phyloP scores from a whole-genome alignment of 805 yeast genomes.

The Priceomyces carsonii region DNA sequence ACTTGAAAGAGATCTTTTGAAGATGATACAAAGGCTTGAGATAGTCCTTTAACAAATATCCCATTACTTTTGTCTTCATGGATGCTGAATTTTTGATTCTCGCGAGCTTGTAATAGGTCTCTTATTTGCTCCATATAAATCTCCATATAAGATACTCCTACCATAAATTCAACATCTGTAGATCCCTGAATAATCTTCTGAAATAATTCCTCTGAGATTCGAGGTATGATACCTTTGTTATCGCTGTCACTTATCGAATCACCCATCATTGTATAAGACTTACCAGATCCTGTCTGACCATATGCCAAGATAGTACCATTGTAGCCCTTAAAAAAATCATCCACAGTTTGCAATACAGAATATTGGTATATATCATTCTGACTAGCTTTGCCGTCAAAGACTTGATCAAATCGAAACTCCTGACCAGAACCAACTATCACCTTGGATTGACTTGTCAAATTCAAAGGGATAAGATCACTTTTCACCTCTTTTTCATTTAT shows the following conservation, averaged over 20 bases:
- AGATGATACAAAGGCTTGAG: slow-evolving; percentile 58
- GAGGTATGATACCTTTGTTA: slow-evolving; percentile 64
- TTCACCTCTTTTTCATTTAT: slow-evolving; percentile 34
- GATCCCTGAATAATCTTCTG: slow-evolving; percentile 47
- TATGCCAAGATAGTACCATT: slow-evolving; percentile 77
- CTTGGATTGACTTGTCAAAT: background rate
- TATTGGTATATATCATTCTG: slow-evolving; percentile 63
- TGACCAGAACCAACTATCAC: background rate
- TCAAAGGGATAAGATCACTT: background rate
- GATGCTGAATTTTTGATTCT: slow-evolving; percentile 39
- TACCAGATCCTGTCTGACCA: slow-evolving; percentile 81
- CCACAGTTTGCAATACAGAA: slow-evolving; percentile 62
- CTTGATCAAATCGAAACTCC: slow-evolving; percentile 62
- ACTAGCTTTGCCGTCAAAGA: slow-evolving; percentile 50
- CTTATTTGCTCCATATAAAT: slow-evolving; percentile 75
- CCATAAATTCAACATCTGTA: slow-evolving; percentile 57
- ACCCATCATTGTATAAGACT: slow-evolving; percentile 78
- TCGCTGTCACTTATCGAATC: slow-evolving; percentile 30
- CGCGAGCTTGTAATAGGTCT: slow-evolving; percentile 53
- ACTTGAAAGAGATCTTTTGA: slow-evolving; percentile 58
- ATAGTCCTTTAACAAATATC: slow-evolving; percentile 69
- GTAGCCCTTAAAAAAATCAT: slow-evolving; percentile 71
- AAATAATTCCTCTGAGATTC: slow-evolving; percentile 69
- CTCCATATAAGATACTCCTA: slow-evolving; percentile 76
- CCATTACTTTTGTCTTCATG: slow-evolving; percentile 68